Evolutionary conservation across 345 rosid species (phyloP), one percentile per base, ranked within the genome.

Genomic region (Luvunga scandens): DNA sequence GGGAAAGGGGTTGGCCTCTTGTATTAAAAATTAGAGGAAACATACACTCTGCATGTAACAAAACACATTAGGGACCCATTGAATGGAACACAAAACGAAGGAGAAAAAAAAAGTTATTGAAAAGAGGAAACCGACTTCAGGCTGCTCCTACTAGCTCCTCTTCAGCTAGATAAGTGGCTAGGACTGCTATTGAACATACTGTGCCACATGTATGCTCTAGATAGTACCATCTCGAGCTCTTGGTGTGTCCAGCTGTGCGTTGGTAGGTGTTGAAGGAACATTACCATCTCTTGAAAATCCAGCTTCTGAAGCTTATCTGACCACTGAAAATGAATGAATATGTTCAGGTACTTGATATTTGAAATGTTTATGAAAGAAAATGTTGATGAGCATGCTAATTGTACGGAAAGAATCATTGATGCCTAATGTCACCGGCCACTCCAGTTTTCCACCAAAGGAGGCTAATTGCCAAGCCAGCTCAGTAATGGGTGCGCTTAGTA

Each of bases 251-350:
- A 94, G 81, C 85, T 91, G 28, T 89, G 85, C 13, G 99, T 96
- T 1, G 99, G 98, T 59, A 94, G 93, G 83, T 96, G 99, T 80
- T 94, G 99, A 72, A 94, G 91, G 88, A 94, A 92, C 99, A 96
- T 96, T 72, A 94, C 98, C 98, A 96, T 86, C 77, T 94, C 99
- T 82, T 94, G 98, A 83, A 96, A 96, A 81, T 96, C 99, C 27
- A 96, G 93, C 88, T 91, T 89, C 90, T 85, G 92, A 71, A 96
- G 91, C 80, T 85, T 85, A 28, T 92, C 95, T 25, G 99, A 92
- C 98, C 99, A 96, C 99, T 94, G 89, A 67, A 67, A 69, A 48
- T 7, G 22, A 68, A 73, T 36, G 39, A 27, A 30, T 9, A 64
- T 33, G 45, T 16, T 69, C 33, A 70, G 42, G n/a, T 27, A 28